Conservation (phyloP, 495 filamentous ascomycete genomes). For the Clohesyomyces aquaticus region DNA sequence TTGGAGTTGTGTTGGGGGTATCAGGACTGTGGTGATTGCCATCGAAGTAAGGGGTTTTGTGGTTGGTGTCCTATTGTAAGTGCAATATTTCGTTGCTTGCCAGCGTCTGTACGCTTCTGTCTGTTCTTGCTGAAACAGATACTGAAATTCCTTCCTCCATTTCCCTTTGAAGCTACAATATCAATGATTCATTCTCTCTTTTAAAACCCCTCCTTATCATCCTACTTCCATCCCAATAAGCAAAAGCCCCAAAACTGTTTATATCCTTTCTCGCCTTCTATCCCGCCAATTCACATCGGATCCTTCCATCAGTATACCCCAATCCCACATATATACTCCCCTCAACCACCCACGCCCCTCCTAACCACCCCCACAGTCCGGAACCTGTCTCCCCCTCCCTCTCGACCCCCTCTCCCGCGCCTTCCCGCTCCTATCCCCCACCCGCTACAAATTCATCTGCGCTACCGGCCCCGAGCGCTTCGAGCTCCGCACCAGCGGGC, state of each 20-base stretch:
- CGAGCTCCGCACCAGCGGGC: conserved; percentile 55
- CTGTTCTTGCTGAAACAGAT: no score
- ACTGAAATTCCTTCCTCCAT: conserved; percentile 2
- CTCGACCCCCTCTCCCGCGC: conserved; percentile 39
- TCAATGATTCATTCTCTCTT: no score
- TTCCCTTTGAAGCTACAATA: no score
- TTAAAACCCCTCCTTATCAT: no score
- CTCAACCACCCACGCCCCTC: no score
- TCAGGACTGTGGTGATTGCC: conserved; percentile 39
- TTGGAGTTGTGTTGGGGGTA: conserved; percentile 38
- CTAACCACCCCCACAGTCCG: conserved; percentile 48
- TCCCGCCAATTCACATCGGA: no score
- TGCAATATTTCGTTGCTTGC: conserved; percentile 8
- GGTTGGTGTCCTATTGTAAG: conserved; percentile 62
- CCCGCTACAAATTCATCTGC: conserved; percentile 53
- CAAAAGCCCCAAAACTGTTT: no score
- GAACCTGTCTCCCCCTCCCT: conserved; percentile 56
- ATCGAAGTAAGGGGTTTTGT: conserved; percentile 45
- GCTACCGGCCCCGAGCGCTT: conserved; percentile 57
- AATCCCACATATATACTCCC: no score
- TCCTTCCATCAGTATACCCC: no score
- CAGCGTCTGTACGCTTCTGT: no score
- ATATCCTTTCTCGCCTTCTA: no score
- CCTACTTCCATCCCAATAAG: no score
- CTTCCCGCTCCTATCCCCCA: conserved; percentile 53